Percentiles rank a stretch among this genome's conserved stretches.
phyloP scores from a whole-genome alignment of 1,284 basidiomycete genomes.

The Heterobasidion annosum region DNA sequence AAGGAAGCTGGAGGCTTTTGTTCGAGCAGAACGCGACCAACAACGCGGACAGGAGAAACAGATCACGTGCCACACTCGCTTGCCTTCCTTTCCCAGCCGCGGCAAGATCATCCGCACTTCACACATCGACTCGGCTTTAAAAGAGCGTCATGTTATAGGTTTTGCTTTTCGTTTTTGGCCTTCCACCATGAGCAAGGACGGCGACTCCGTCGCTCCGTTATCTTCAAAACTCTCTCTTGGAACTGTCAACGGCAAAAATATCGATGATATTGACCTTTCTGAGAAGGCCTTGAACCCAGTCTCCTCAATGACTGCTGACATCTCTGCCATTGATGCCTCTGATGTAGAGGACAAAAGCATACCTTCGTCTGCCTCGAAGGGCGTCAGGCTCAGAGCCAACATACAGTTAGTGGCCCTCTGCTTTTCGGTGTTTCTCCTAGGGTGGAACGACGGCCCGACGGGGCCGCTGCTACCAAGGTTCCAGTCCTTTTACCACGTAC shows the following conservation, averaged over 20 bases:
- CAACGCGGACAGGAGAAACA: not conserved
- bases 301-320: no score
- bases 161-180: no score
- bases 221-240: no score
- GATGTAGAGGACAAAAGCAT: not conserved
- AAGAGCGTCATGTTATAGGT: no score
- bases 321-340: not conserved
- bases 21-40: not conserved
- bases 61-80: not conserved
- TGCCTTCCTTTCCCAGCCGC: no score
- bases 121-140: not conserved
- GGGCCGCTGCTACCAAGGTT: constrained; percentile 50
- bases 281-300: no score
- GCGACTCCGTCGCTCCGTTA: no score
- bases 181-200: no score
- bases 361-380: not conserved
- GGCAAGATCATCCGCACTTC: not conserved
- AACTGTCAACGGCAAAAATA: no score
- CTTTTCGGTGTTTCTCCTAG: constrained; percentile 33
- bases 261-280: no score
- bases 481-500: constrained; percentile 39
- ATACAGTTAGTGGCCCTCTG: constrained; percentile 31
- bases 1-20: not conserved
- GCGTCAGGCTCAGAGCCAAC: not conserved
- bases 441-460: constrained; percentile 60